These are phyloP conservation scores for Cajanus cajan DNA, from an alignment of 306 rosid genomes.

Conservation along the genomic window DNA sequence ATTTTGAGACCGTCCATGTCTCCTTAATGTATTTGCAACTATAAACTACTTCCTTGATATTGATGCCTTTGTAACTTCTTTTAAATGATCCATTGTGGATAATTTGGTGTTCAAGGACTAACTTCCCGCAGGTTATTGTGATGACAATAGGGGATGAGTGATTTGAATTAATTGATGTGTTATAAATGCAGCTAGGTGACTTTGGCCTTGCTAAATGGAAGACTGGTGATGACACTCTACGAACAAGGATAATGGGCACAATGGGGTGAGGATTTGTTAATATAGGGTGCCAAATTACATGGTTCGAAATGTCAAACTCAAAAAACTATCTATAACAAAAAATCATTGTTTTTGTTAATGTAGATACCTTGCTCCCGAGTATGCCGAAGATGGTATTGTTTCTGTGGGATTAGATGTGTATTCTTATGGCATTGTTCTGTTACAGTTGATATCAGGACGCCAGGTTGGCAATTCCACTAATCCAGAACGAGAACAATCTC, in stretches of 20 bases:
- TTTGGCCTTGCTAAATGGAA: constrained; percentile 90
- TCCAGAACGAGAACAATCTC: constrained; percentile 47
- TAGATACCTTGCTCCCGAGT: constrained; percentile 85
- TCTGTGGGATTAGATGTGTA: constrained; percentile 71
- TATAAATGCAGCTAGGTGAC: constrained; percentile 66
- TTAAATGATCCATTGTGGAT: not conserved
- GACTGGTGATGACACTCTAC: constrained; percentile 46
- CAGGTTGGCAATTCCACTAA: constrained; percentile 39
- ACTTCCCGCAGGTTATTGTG: not conserved
- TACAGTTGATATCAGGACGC: constrained; percentile 76
- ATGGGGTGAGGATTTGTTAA: constrained; percentile 59
- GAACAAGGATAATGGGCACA: constrained; percentile 80
- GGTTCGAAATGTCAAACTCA: too few species aligned
- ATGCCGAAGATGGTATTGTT: constrained; percentile 72
- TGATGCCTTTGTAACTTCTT: not conserved
- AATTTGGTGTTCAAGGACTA: not conserved
- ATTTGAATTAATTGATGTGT: constrained; percentile 17
- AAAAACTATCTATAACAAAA: not conserved
- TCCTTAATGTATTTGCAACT: too few species aligned
- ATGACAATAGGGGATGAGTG: not conserved
- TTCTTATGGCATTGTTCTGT: constrained; percentile 63
- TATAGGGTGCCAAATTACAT: too few species aligned
- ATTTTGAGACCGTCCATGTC: not conserved
- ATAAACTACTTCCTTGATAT: not conserved
- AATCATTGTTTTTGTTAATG: constrained; percentile 22